Base-by-base conservation (phyloP, 176 grass and related monocot species). In the Secale cereale region DNA sequence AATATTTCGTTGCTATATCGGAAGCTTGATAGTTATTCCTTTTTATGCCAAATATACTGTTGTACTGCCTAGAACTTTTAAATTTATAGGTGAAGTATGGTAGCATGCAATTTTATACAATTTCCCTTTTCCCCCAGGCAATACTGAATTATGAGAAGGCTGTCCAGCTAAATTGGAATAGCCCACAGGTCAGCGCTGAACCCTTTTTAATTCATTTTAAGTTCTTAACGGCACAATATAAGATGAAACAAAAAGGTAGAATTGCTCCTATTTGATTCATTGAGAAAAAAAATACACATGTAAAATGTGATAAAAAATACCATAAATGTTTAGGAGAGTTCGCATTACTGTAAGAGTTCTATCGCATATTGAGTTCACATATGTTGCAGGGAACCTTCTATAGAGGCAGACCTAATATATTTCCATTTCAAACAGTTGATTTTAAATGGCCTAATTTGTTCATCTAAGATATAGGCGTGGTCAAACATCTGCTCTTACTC, bases 91-190 rank as follows among this genome's bases (percentile, higher is more conserved):
- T 66, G 30, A 77, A 71, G 39, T 77, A 81, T 70, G 28, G 61
- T 76, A 36, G 4, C 19, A 54, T 67, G 19, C 12, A 5, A 83
- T 78, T 65, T 88, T 64, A 79, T 76, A 59, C 16, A 22, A 43
- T 10, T 54, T 39, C 13, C 22, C 0, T 65, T 80, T 75, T 1
- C 83, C 75, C 70, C 68, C 81, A 99, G 97, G 92, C 97, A 83
- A 99, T 95, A 89, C 65, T 89, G 85, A 99, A 96, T 69, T 99
- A 99, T 79, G 91, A 94, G 62, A 99, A 92, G 86, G 97, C 92
- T 83, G 97, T 99, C 74, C 91, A 92, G 72, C 97, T 99, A 32
- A 99, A 97, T 81, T 99, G 97, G 97, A 99, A 99, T 88, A 99
- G 94, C 27, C 97, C 97, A 52, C 97, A 99, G 97, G 97, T 99